Evolutionary conservation across 805 yeast species (phyloP).

Genomic region (Tetrapisispora nanseiensis): DNA sequence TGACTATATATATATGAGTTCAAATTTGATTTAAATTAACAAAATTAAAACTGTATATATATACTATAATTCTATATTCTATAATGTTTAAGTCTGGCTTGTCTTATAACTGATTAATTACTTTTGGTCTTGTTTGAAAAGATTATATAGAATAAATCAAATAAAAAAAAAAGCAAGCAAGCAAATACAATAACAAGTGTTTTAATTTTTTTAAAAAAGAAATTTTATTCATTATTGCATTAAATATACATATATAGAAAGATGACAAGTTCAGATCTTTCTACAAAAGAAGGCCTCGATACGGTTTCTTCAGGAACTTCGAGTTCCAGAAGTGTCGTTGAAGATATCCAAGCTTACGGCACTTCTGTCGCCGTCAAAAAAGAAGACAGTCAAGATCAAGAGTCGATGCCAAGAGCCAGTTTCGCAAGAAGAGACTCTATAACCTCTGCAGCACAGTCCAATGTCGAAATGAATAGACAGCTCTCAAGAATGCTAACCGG

Average conservation of each 20-base stretch:
- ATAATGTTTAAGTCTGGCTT: too few species aligned
- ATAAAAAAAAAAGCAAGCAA: too few species aligned
- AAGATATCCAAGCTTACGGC: background rate
- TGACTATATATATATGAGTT: too few species aligned
- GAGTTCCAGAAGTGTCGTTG: constrained; percentile 2
- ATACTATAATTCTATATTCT: too few species aligned
- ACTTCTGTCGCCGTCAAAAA: background rate
- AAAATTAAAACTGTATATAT: too few species aligned
- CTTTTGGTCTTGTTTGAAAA: too few species aligned
- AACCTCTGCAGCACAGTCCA: constrained; percentile 11
- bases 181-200: too few species aligned
- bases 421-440: constrained; percentile 8
- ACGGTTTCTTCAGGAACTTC: constrained; percentile 2
- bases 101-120: too few species aligned
- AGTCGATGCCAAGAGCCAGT: background rate
- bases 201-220: too few species aligned
- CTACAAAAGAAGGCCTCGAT: background rate
- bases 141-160: too few species aligned
- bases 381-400: background rate
- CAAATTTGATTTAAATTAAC: too few species aligned
- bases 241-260: background rate
- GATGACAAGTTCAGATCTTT: background rate
- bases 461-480: constrained; percentile 7
- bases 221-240: too few species aligned
- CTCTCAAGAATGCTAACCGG: constrained; percentile 10